Evolutionary conservation across 352 stramenopile genomes (phyloP).

Genomic region (Phytophthora pini): DNA sequence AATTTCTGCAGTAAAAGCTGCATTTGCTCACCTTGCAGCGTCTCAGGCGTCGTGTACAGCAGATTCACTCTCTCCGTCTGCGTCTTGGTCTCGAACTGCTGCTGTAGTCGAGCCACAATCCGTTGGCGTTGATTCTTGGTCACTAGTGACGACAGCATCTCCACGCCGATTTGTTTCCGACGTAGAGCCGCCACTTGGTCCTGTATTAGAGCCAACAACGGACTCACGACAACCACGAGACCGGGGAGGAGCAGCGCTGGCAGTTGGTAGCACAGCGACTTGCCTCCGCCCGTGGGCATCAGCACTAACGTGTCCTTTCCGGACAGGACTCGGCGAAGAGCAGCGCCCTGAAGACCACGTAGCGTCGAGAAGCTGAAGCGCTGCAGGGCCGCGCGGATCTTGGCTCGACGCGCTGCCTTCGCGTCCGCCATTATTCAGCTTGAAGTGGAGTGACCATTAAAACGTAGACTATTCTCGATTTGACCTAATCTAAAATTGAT

Average conservation of each 20-base stretch:
- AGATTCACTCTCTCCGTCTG: constrained; percentile 49
- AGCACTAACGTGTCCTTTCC: constrained; percentile 84
- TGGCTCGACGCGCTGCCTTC: constrained; percentile 42
- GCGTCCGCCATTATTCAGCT: constrained; percentile 5
- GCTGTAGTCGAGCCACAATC: constrained; percentile 40
- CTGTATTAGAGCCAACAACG: constrained; percentile 90
- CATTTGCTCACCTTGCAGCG: constrained; percentile 66
- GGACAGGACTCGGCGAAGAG: constrained; percentile 50
- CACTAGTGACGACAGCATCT: constrained; percentile 67
- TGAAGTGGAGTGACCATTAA: constrained; percentile 17
- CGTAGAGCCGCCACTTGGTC: constrained; percentile 85
- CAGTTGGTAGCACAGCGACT: constrained; percentile 98
- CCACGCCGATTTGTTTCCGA: constrained; percentile 46
- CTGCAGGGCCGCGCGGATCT: constrained; percentile 53
- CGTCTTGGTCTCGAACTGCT: constrained; percentile 12
- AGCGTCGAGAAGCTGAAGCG: constrained; percentile 55
- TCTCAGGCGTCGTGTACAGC: constrained; percentile 91
- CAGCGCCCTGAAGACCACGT: constrained; percentile 50
- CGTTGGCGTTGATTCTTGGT: constrained; percentile 29
- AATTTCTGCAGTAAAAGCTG: constrained; percentile 45
- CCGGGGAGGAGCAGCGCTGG: constrained; percentile 70
- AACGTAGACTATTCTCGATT: too few relatives aligned
- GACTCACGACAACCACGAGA: constrained; percentile 89
- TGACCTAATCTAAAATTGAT: too few relatives aligned
- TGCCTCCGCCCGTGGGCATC: constrained; percentile 97